A percentile compares a stretch with the other conserved stretches of the same genome.
Conservation (phyloP, 805 yeast species). For the Clavispora fructus region DNA sequence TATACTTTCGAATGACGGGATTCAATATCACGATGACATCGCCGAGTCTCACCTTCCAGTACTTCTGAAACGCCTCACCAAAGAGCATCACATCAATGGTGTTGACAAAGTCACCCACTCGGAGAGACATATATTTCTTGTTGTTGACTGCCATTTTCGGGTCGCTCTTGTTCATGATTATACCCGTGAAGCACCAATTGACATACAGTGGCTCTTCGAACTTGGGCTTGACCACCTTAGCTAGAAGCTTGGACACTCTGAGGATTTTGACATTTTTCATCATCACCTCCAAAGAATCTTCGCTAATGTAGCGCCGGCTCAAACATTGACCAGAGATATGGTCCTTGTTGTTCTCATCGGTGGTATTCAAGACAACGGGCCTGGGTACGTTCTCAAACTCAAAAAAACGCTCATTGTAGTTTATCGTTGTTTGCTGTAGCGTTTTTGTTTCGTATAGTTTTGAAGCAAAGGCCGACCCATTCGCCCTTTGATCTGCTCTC, state of each 20-base stretch:
- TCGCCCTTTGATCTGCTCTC: neutral
- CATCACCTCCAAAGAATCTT: constrained; percentile 10
- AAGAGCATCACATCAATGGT: constrained; percentile 59
- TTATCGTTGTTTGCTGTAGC: neutral
- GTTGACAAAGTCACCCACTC: constrained; percentile 63
- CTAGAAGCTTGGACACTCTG: constrained; percentile 53
- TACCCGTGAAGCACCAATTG: constrained; percentile 79
- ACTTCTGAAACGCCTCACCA: constrained; percentile 61
- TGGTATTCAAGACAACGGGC: neutral
- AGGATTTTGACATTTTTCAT: constrained; percentile 50
- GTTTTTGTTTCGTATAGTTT: constrained; percentile 6
- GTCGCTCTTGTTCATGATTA: constrained; percentile 53
- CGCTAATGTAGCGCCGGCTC: constrained; percentile 7
- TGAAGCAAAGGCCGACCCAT: constrained; percentile 8
- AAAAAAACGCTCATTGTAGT: constrained; percentile 11
- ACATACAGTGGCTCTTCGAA: constrained; percentile 63
- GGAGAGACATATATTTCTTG: constrained; percentile 54
- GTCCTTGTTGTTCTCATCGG: constrained; percentile 4
- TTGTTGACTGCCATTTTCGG: constrained; percentile 38
- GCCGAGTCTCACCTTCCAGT: constrained; percentile 72
- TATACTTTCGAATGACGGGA: constrained; percentile 49
- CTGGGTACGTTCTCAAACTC: constrained; percentile 14
- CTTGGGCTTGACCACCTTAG: constrained; percentile 62
- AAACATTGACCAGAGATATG: constrained; percentile 10
- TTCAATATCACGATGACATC: constrained; percentile 70